Base-by-base conservation (phyloP, 2,329 filamentous ascomycete genomes). In the Ceratocystis destructans region DNA sequence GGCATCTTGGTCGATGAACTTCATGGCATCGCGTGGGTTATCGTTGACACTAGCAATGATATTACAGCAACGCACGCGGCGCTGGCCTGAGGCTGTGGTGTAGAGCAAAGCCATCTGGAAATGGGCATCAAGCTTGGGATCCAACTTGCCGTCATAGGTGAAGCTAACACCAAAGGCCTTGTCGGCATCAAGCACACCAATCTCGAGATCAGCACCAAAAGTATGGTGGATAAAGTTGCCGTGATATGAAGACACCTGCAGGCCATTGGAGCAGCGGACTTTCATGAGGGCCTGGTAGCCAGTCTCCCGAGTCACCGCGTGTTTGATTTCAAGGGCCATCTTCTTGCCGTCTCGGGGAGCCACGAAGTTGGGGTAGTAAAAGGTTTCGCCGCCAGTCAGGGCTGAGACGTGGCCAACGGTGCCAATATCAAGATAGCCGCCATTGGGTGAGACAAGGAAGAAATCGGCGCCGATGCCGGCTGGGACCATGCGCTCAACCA, bases 221-320 rank as follows among this genome's bases (percentile, higher is more conserved):
- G 89, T 94, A 76, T 96, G 91, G 73, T 99, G 94, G 63, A 95
- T 83, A 73, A 97, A 99, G 77, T 96, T 96, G 70, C 94, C 94
- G 72, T 96, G 90, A 73, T 99, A 99, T n/a, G 85, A 84, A 17
- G 90, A 86, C 17, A 99, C 88, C 74, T 99, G 94, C 64, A 99
- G 80, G 20, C 94, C 94, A 72, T 96, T 99, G 20, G 92, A 96
- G 78, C 94, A 99, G 69, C 94, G 88, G 67, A 99, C 93, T 79
- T 99, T 99, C 90, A 99, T 95, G 71, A 99, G 79, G 22, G 91
- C 91, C 76, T 96, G 93, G 78, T 90, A 97, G 25, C 94, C 94
- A 61, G 93, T 96, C 75, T 96, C 92, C 69, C 94, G 83, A 2
- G 86, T 91, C 37, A 96, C 85, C 0, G 89, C 86, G 72, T 96